These are phyloP conservation scores for Hypoxylon crocopeplum DNA, from an alignment of 495 filamentous ascomycete species.

Conservation along the genomic window DNA sequence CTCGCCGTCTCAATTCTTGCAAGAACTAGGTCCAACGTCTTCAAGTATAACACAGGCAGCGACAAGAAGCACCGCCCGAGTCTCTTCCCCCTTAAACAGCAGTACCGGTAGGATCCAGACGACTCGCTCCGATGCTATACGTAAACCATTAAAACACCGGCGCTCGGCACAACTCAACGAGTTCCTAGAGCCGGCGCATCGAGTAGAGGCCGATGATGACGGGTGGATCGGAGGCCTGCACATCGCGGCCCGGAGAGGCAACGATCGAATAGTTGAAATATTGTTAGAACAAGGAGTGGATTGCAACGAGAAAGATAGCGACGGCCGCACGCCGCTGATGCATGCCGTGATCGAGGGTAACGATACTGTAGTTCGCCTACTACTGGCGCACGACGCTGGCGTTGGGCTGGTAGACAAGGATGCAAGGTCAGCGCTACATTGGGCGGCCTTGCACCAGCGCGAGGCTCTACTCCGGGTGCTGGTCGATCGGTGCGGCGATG, in stretches of 20 bases:
- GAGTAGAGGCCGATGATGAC: not conserved
- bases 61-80: no score
- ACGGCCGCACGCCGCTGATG: conserved; percentile 35
- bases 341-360: conserved; percentile 25
- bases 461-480: conserved; percentile 25
- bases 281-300: conserved; percentile 25
- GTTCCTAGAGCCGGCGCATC: not conserved
- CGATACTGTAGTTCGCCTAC: conserved; percentile 9
- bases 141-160: conserved; percentile 5
- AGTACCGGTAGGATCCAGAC: not conserved
- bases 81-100: no score
- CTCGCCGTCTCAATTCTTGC: conserved; percentile 4
- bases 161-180: conserved; percentile 12
- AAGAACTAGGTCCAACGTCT: not conserved
- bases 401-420: conserved; percentile 9
- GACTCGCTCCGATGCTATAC: not conserved
- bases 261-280: conserved; percentile 26
- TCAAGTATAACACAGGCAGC: no score
- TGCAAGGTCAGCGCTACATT: conserved; percentile 34
- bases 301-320: conserved; percentile 27
- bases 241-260: conserved; percentile 35
- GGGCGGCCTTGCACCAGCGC: conserved; percentile 31
- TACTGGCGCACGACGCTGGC: conserved; percentile 12
- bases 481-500: conserved; percentile 14
- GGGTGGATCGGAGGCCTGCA: conserved; percentile 37